These are phyloP conservation scores for Curvularia spicifera DNA, from an alignment of 2,329 filamentous ascomycete genomes.

Conservation along the genomic window DNA sequence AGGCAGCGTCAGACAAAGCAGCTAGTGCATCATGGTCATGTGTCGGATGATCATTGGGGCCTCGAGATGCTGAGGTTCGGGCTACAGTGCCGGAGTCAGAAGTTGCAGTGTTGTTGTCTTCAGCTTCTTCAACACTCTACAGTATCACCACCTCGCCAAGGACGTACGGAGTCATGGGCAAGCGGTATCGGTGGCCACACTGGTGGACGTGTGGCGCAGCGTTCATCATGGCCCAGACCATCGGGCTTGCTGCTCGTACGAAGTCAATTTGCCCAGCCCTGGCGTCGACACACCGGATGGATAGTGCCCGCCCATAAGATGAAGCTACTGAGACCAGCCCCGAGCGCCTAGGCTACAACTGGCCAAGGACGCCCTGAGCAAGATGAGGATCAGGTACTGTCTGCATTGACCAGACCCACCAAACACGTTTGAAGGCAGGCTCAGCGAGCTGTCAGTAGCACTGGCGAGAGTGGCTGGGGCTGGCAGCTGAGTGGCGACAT, in stretches of 20 bases:
- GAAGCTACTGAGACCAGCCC: constrained; percentile 19
- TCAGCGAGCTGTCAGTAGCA: constrained; percentile 6
- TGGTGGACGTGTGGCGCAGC: constrained; percentile 9
- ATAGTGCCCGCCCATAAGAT: constrained; percentile 28
- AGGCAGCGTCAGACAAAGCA: constrained; percentile 1
- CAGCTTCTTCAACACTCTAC: not conserved
- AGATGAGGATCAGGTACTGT: constrained; percentile 32
- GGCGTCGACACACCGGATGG: constrained; percentile 19
- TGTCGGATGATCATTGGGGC: constrained; percentile 16
- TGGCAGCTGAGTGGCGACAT: not conserved
- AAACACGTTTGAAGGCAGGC: constrained; percentile 26
- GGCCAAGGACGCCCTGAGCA: constrained; percentile 20
- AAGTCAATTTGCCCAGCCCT: constrained; percentile 16
- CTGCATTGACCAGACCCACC: constrained; percentile 30
- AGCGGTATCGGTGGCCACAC: constrained; percentile 1
- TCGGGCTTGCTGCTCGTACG: constrained; percentile 20
- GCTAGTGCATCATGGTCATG: constrained; percentile 12
- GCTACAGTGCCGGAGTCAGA: constrained; percentile 7
- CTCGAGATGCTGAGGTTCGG: not conserved
- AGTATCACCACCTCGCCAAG: not conserved
- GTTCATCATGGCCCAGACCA: not conserved
- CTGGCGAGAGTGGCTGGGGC: not conserved
- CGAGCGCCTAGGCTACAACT: constrained; percentile 21
- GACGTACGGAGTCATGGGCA: constrained; percentile 1
- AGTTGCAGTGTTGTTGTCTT: constrained; percentile 6